These are phyloP conservation scores for Pilaira anomala DNA, from an alignment of 192 early-diverging fungal species.

Conservation along the genomic window DNA sequence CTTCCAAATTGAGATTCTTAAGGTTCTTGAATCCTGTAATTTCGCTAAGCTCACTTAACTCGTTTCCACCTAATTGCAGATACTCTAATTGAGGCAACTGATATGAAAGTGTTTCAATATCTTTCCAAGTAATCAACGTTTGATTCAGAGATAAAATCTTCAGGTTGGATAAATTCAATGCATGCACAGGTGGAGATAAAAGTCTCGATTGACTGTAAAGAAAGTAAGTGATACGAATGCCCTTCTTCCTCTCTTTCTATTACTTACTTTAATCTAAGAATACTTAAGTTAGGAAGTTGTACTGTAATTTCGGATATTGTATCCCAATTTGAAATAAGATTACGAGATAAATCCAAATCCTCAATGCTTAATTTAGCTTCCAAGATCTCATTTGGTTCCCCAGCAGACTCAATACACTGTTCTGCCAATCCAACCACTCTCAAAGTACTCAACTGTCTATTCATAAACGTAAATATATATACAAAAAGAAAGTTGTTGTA, in stretches of 20 bases:
- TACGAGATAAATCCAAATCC: conserved; percentile 55
- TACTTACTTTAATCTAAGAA: conserved; percentile 49
- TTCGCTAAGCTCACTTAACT: conserved; percentile 12
- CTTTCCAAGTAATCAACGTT: conserved; percentile 33
- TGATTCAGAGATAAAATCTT: conserved; percentile 34
- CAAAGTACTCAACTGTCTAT: conserved; percentile 15
- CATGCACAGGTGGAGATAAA: not conserved
- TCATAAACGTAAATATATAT: no score
- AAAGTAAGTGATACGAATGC: not conserved
- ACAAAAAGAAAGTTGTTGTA: no score
- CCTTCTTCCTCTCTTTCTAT: no score
- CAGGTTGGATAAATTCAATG: conserved; percentile 30
- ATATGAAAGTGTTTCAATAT: conserved; percentile 36
- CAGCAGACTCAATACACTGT: conserved; percentile 7
- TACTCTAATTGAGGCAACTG: conserved; percentile 44
- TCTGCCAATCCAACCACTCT: conserved; percentile 30
- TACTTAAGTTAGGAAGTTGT: conserved; percentile 38
- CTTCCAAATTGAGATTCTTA: conserved; percentile 49
- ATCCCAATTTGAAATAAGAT: conserved; percentile 47
- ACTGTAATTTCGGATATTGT: conserved; percentile 43
- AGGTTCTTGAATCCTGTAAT: conserved; percentile 40
- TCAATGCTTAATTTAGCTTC: conserved; percentile 44
- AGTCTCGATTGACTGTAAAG: conserved; percentile 28
- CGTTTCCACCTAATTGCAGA: conserved; percentile 51
- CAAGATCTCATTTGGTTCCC: conserved; percentile 35